Base-by-base conservation (phyloP, 106 monocot species). In the Dioscorea alata region DNA sequence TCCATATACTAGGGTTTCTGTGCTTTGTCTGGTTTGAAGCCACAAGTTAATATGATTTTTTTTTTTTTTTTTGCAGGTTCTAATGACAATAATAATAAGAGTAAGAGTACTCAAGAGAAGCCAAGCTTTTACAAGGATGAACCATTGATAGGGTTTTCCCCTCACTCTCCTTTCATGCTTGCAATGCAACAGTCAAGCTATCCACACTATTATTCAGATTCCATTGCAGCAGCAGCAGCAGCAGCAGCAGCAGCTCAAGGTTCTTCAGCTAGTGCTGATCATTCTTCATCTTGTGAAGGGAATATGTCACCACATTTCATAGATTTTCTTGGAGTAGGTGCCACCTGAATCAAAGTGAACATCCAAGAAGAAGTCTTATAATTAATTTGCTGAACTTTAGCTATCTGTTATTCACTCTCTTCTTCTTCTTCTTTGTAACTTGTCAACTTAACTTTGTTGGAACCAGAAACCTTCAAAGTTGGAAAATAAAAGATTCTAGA, bases 301-400 rank as follows among this genome's bases (percentile, higher is more conserved):
- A 67, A 28, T 33, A 63, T 73, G 13, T 21, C 90, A 17, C 90
- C 87, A 65, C 20, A 71, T 49, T 90, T 94, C 81, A 94, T 94
- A 59, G 94, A 94, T 83, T 94, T 94, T 63, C 90, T 94, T 70
- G 94, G 94, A 23, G 90, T 94, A 13, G 90, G 94, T 71, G 85
- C 85, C n/a, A 85, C 84, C 50, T 89, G 66, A 72, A 50, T 4
- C 19, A 49, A 69, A 28, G 1, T n/a, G 42, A 42, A 42, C 4
- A 10, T 42, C 42, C 42, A 42, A 42, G 42, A 54, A 33, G 50
- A 35, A 22, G 33, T 3, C 18, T 8, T 48, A 71, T 20, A 20
- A 10, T 42, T 20, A 20, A 10, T 42, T 42, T 42, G 1, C 10
- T 42, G 42, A 42, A 42, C 0, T 42, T 42, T 42, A 42, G 0